These are phyloP conservation scores for Mucor lusitanicus DNA, from an alignment of 371 early-diverging fungal species.

Conservation along the genomic window DNA sequence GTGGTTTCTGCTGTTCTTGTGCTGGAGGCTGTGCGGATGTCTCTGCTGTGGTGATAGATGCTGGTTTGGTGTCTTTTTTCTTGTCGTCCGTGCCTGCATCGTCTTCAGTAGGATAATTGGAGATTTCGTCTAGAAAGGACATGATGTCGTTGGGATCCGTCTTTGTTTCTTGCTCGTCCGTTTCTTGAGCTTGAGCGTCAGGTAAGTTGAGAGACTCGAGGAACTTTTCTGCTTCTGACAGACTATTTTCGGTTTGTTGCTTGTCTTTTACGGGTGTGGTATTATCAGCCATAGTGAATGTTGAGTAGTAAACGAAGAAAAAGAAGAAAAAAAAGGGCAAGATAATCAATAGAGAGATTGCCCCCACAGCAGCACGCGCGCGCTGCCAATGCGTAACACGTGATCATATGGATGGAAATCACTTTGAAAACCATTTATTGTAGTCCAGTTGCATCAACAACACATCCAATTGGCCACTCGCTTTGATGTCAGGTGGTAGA, in stretches of 20 bases:
- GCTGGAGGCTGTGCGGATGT: not conserved
- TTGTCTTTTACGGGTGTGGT: conserved; percentile 5
- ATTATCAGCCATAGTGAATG: conserved; percentile 10
- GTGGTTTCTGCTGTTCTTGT: not conserved
- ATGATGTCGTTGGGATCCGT: conserved; percentile 54
- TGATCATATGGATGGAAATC: not conserved
- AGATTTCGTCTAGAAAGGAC: conserved; percentile 55
- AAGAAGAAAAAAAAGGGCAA: not conserved
- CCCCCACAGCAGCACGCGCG: not conserved
- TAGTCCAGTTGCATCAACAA: conserved; percentile 70
- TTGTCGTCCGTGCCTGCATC: not conserved
- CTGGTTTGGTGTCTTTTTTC: not conserved
- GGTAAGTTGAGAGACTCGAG: conserved; percentile 47
- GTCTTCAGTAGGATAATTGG: conserved; percentile 36
- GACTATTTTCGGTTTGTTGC: conserved; percentile 20
- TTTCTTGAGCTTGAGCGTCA: conserved; percentile 19
- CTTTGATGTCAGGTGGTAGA: conserved; percentile 44
- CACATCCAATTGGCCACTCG: conserved; percentile 55
- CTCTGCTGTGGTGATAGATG: not conserved
- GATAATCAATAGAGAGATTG: not conserved
- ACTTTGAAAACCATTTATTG: conserved; percentile 46
- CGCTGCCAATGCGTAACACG: too few species aligned
- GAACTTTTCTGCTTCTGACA: conserved; percentile 55
- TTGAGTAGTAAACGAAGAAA: not conserved
- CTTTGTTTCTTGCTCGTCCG: conserved; percentile 2